phyloP scores from a whole-genome alignment of 176 grass and related monocot genomes.

The Ampelocalamus luodianensis region DNA sequence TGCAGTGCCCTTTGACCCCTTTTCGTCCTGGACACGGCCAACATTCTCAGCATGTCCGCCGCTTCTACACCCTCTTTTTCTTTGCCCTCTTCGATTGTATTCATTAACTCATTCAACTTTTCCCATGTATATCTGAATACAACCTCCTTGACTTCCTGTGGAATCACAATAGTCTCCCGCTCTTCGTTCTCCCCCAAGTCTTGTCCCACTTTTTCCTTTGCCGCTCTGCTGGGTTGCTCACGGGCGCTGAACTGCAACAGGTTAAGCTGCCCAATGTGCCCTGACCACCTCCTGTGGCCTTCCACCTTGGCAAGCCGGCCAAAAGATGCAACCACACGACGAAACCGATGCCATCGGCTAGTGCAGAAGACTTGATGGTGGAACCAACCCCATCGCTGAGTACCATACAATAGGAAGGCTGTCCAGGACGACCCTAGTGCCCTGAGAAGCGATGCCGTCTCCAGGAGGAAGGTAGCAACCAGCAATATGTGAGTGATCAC shows the following conservation, averaged over 20 bases:
- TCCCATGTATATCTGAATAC: neutral
- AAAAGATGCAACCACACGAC: neutral
- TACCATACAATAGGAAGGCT: neutral
- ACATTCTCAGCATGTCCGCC: neutral
- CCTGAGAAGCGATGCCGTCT: slow-evolving; percentile 32
- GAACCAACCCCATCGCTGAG: neutral
- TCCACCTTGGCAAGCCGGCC: neutral
- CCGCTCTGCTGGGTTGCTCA: neutral
- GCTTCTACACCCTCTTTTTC: neutral
- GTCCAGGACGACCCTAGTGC: slow-evolving; percentile 21
- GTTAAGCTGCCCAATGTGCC: neutral
- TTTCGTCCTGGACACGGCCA: neutral
- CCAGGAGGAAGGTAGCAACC: slow-evolving; percentile 35
- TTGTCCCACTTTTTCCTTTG: neutral
- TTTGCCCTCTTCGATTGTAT: too few relatives aligned
- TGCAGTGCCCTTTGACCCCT: neutral
- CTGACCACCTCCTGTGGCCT: neutral
- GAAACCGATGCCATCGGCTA: neutral
- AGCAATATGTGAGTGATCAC: slow-evolving; percentile 44
- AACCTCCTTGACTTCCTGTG: neutral
- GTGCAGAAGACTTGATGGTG: neutral
- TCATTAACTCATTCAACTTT: neutral
- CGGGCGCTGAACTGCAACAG: neutral
- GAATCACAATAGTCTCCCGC: neutral
- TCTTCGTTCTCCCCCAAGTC: neutral